phyloP scores from a whole-genome alignment of 805 yeast species.

The Spathaspora boniae region DNA sequence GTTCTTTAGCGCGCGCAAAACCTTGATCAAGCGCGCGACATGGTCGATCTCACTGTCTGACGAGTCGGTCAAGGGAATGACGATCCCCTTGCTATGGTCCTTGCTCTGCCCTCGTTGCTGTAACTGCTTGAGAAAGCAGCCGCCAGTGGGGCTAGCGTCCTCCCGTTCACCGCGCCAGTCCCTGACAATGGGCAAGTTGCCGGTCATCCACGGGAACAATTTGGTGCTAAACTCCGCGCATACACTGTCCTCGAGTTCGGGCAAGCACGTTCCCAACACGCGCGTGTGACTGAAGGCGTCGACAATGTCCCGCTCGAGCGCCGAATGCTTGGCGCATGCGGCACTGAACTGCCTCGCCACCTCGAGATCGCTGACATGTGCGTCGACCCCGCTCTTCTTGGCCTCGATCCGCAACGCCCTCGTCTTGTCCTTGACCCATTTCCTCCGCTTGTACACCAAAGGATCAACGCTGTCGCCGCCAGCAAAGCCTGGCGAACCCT shows the following conservation, averaged over 20 bases:
- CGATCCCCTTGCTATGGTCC: slow-evolving; percentile 33
- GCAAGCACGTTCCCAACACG: no score
- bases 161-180: slow-evolving; percentile 13
- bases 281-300: no score
- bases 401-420: slow-evolving; percentile 12
- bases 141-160: no score
- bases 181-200: slow-evolving; percentile 19
- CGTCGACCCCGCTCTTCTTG: not conserved
- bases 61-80: slow-evolving; percentile 22
- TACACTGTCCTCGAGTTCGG: not conserved
- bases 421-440: slow-evolving; percentile 23
- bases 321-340: no score
- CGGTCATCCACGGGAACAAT: slow-evolving; percentile 30
- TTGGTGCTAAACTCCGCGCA: slow-evolving; percentile 11
- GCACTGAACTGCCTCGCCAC: slow-evolving; percentile 12
- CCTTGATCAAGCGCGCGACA: slow-evolving; percentile 20
- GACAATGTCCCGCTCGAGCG: no score
- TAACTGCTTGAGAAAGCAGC: slow-evolving; percentile 15
- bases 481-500: slow-evolving; percentile 10
- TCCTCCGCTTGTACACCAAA: slow-evolving; percentile 21
- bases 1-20: slow-evolving; percentile 24
- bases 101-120: slow-evolving; percentile 12
- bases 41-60: slow-evolving; percentile 15
- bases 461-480: slow-evolving; percentile 13
- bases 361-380: slow-evolving; percentile 8